Evolutionary conservation across 2,329 filamentous ascomycete species (phyloP), one percentile per base, ranked within the genome.

Genomic region (Aspergillus texensis): DNA sequence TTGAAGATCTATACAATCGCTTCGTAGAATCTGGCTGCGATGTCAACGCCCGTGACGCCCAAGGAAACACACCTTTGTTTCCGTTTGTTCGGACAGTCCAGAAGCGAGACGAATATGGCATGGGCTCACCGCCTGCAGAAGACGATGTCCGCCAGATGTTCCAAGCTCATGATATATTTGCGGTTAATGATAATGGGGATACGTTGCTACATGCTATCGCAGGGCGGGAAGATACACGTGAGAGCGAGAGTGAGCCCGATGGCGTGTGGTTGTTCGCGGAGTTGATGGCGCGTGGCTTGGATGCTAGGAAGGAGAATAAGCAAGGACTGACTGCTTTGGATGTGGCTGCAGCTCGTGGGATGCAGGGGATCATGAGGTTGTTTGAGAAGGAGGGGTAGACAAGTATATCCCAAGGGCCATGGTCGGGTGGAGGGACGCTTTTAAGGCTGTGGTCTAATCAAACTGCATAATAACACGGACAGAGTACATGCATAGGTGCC

Each of bases 301-400:
- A 61, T 58, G 55, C 65, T 4, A 30, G 34, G 45, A 28, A 41
- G 39, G 65, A 65, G 43, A 65, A 67, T 54, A 63, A 56, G 21
- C 48, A 65, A 32, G 63, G 65, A 5, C 46, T 59, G 14, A 67
- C 54, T 50, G 57, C 65, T 19, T 41, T 41, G 39, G 39, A 41
- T 41, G 19, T 41, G 4, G 39, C 39, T n/a, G 39, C 39, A 41
- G 39, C 39, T n/a, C 39, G 39, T 46, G 43, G 11, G 21, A 46
- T 24, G 43, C 43, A 46, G n/a, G 43, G 43, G 43, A 46, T 24
- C 3, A 46, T 41, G 39, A 41, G 19, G 8, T 6, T 46, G 0
- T 24, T 46, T 46, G 21, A 24, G 43, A n/a, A 24, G 43, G 43
- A 46, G 21, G 9, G 12, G 21, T 46, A 46, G 43, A 45, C n/a